Evolutionary conservation across 495 filamentous ascomycete genomes (phyloP).

Genomic region (Penicillium argentinense): DNA sequence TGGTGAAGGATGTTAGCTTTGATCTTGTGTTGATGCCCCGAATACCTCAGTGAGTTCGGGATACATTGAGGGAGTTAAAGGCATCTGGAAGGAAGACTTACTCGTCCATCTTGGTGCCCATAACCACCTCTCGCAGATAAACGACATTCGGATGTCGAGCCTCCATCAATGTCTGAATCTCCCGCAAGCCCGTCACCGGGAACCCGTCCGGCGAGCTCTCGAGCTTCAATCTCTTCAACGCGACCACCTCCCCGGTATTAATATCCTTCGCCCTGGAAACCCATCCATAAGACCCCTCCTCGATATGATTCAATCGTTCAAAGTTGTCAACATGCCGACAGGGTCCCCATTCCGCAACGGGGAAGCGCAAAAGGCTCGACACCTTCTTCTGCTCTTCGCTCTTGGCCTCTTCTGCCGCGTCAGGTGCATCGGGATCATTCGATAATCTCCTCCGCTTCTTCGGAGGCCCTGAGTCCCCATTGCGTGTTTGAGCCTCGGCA

Average conservation of each 20-base stretch:
- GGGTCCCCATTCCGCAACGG: conserved; percentile 64
- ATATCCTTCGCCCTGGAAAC: conserved; percentile 83
- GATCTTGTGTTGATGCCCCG: not conserved
- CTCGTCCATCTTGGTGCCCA: conserved; percentile 77
- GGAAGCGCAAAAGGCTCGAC: conserved; percentile 66
- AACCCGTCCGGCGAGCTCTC: conserved; percentile 81
- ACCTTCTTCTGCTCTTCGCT: conserved; percentile 20
- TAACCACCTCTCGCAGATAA: conserved; percentile 78
- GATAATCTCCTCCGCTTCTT: conserved; percentile 49
- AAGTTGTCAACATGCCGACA: conserved; percentile 86
- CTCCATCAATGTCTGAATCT: conserved; percentile 73
- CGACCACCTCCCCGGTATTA: conserved; percentile 81
- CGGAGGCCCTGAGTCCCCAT: conserved; percentile 32
- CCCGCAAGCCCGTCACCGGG: conserved; percentile 87
- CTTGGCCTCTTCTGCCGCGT: conserved; percentile 26
- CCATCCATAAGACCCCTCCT: conserved; percentile 94
- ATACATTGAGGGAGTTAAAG: not conserved
- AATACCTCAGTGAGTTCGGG: too few relatives aligned
- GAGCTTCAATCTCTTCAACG: conserved; percentile 93
- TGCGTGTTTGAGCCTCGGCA: conserved; percentile 14
- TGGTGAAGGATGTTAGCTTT: conserved; percentile 34
- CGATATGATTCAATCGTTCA: conserved; percentile 91
- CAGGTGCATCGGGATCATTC: conserved; percentile 36
- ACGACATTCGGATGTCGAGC: conserved; percentile 76
- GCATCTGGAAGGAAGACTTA: conserved; percentile 36